Base-by-base conservation (phyloP, 352 stramenopile genomes). In the Phytophthora hybrid region DNA sequence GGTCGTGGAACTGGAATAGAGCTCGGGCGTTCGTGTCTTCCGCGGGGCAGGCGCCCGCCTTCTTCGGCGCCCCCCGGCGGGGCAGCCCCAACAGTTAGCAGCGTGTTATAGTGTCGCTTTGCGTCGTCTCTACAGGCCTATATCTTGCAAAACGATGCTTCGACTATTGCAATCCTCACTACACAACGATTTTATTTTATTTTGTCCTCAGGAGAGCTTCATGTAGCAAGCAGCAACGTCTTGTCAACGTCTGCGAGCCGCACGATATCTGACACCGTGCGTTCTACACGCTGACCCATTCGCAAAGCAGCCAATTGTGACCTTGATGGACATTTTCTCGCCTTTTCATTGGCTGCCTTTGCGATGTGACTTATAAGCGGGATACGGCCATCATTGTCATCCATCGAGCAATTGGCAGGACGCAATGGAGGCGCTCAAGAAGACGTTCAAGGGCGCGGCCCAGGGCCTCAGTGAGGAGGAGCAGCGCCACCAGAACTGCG, bases 1-100 rank as follows among this genome's bases (percentile, higher is more conserved):
- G 56, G 87, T 95, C 44, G 83, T 91, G 66, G 89, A 94, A 84
- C 76, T 95, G 77, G 89, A 95, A 93, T 95, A 95, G 87, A 93
- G 77, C 54, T 62, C 52, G 61, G 59, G 56, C 46, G 49, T 66
- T 69, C 46, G 52, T 62, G 71, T 66, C 44, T 66, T 58, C 69
- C 47, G 68, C 21, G 5, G n/a, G 47, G 49, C 60, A 51, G 47
- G 52, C 16, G 41, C 23, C 39, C 16, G 29, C 34, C 23, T 60
- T 60, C 56, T 39, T 39, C 59, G 9, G 62, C 61, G 19, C 18
- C 44, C 23, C 44, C 41, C 44, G 18, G 63, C 63, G 59, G 68
- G 49, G 44, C 61, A 71, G 37, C 53, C 23, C 61, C 51, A 19
- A 69, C 61, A 67, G 51, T 70, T 78, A 72, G 66, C 59, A 75